Percentiles rank a stretch among this genome's conserved stretches.
These are phyloP conservation scores for Neurospora tetraspora DNA, from an alignment of 495 filamentous ascomycete species.

Conservation along the genomic window DNA sequence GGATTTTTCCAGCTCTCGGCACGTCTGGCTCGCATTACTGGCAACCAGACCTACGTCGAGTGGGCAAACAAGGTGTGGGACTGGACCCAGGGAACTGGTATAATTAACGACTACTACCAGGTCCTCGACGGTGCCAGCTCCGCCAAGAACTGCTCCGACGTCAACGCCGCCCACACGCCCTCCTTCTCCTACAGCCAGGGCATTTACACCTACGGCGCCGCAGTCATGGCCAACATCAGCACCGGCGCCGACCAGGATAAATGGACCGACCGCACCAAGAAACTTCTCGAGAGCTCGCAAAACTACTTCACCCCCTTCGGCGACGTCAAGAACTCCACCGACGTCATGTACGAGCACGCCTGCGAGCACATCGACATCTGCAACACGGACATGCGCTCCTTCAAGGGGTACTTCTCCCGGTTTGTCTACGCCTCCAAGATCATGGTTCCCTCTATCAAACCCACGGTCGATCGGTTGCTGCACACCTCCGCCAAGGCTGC, in stretches of 20 bases:
- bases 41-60: conserved; percentile 49
- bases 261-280: conserved; percentile 42
- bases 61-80: conserved; percentile 66
- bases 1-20: conserved; percentile 60
- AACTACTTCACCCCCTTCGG: conserved; percentile 37
- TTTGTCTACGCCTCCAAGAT: conserved; percentile 59
- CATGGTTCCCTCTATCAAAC: conserved; percentile 46
- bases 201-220: conserved; percentile 55
- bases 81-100: conserved; percentile 46
- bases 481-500: conserved; percentile 52
- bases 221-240: conserved; percentile 55
- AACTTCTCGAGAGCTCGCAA: conserved; percentile 34
- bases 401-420: conserved; percentile 71
- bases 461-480: conserved; percentile 42
- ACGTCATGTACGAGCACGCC: conserved; percentile 59
- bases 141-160: conserved; percentile 32
- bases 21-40: conserved; percentile 56
- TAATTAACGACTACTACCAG: conserved; percentile 38
- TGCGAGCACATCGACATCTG: conserved; percentile 57
- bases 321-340: conserved; percentile 31
- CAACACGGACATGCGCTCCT: conserved; percentile 63
- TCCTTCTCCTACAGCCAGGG: conserved; percentile 57
- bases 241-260: conserved; percentile 22
- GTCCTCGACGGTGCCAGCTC: conserved; percentile 49
- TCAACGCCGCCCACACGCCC: conserved; percentile 21